Evolutionary conservation across 768 basidiomycete species (phyloP), one percentile per base, ranked within the genome.

Genomic region (Russula lepida): DNA sequence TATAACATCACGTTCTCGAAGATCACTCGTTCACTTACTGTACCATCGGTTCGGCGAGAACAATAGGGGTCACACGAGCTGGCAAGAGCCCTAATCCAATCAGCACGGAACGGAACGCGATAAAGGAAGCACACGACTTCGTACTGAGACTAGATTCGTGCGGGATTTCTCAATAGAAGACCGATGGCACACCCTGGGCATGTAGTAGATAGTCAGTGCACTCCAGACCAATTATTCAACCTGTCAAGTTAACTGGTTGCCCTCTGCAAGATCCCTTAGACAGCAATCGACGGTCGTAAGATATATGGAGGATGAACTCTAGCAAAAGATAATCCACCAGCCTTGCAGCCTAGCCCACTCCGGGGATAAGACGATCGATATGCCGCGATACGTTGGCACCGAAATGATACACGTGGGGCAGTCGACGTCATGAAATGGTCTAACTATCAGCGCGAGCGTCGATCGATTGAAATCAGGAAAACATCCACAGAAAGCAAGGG

Each of bases 31-130:
- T 15, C 13, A 32, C 49, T 13, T 12, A 44, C 41, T n/a, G n/a
- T n/a, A n/a, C n/a, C n/a, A 30, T 48, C 12, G 46, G 56, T 28
- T 21, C 52, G 47, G 21, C n/a, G 9, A 19, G n/a, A 41, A 37
- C 19, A 58, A 49, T 33, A 43, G 47, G 61, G 52, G 51, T 58
- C 61, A 62, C 61, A 53, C 56, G 56, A 62, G 43, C 21, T 23
- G 37, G 43, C 21, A 46, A 19, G 43, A 33, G 56, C 56, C 17
- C 23, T 62, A 30, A 6, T 9, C 44, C 56, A 39, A 58, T 53
- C 51, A 50, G 55, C 48, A 49, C 30, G 30, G n/a, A 23, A 21
- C 41, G 50, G 50, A 35, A 35, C 1, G 46, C 35, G 30, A 46
- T 28, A 56, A 54, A 32, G 30, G 54, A 51, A 56, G 33, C 41